Evolutionary conservation across 2,329 filamentous ascomycete species (phyloP).

Genomic region (Hysterium pulicare): DNA sequence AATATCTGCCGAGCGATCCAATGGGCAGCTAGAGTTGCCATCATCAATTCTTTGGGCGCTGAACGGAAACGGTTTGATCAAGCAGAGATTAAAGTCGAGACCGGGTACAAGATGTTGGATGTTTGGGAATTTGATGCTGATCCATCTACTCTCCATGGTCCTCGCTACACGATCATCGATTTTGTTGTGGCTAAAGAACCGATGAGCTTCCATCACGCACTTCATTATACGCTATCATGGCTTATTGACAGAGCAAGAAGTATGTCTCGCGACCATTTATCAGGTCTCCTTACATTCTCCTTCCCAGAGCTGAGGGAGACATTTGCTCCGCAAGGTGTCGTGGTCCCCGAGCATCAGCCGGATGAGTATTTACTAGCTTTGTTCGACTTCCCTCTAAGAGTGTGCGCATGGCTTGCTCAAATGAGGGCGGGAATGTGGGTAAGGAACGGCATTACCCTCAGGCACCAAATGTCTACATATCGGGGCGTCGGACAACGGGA

Average conservation of each 20-base stretch:
- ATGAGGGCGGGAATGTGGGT: conserved; percentile 99
- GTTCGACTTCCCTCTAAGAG: conserved; percentile 89
- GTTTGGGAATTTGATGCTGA: conserved; percentile 74
- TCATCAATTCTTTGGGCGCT: conserved; percentile 83
- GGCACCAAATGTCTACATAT: conserved; percentile 93
- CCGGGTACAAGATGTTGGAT: conserved; percentile 73
- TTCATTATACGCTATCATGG: conserved; percentile 97
- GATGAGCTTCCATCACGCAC: conserved; percentile 95
- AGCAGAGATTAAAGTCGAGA: conserved; percentile 82
- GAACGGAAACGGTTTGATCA: conserved; percentile 82
- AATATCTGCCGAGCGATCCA: conserved; percentile 70
- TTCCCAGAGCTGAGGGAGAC: conserved; percentile 65
- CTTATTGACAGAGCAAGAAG: conserved; percentile 83
- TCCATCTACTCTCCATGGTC: conserved; percentile 22
- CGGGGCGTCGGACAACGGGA: conserved; percentile 85
- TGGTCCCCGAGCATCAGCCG: conserved; percentile 55
- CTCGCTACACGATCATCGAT: conserved; percentile 63
- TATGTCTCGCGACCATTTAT: conserved; percentile 66
- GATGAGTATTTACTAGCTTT: conserved; percentile 82
- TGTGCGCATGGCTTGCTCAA: conserved; percentile 94
- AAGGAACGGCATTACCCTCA: conserved; percentile 89
- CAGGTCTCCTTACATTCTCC: conserved; percentile 67
- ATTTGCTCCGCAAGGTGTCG: conserved; percentile 58
- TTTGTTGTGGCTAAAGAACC: conserved; percentile 85
- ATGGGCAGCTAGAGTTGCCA: conserved; percentile 75